Base-by-base conservation (phyloP, 139 green algal species). In the Haematococcus lacustris region DNA sequence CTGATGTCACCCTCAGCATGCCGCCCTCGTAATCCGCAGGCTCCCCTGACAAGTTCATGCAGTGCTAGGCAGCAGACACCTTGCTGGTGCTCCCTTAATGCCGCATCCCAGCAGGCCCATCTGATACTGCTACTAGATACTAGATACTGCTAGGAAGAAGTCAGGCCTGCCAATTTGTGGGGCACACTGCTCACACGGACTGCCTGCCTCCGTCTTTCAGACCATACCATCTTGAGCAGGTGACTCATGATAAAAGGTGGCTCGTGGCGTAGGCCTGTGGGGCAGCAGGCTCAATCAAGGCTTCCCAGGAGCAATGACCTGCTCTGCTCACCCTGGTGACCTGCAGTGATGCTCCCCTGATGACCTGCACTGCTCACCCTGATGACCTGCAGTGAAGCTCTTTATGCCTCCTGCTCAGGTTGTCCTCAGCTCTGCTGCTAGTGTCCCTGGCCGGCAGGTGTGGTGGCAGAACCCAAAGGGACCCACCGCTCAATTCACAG, bases 381-480 rank as follows among this genome's bases (percentile, higher is more conserved):
- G 7, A 67, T 47, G 6, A 5, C 30, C 25, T 3, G 30, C 4
- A 23, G 13, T 3, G 5, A 6, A 26, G 6, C 5, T 4, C 6
- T 67, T 41, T 41, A 41, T 23, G 30, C 5, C 3, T 3, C n/a
- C 3, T 5, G 32, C 32, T 4, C 23, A 26, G 32, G 32, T 9
- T 25, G 33, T 67, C 25, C 3, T 3, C 32, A 67, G 41, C 30
- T 23, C 4, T 41, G 61, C 61, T 28, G 3, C 30, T 28, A 37
- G 30, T 3, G 26, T 40, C 4, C 3, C 3, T 3, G 7, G 23
- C 33, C 63, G 13, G 51, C 62, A 80, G 65, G 23, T 63, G 28
- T 66, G 51, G 51, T 64, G 75, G 70, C 64, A 73, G 25, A 65
- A 71, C 40, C 71, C 70, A 9, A 64, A 51, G 1, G 70, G 70